Conservation (phyloP, 1,139 yeast species). For the Taphrina sp. region DNA sequence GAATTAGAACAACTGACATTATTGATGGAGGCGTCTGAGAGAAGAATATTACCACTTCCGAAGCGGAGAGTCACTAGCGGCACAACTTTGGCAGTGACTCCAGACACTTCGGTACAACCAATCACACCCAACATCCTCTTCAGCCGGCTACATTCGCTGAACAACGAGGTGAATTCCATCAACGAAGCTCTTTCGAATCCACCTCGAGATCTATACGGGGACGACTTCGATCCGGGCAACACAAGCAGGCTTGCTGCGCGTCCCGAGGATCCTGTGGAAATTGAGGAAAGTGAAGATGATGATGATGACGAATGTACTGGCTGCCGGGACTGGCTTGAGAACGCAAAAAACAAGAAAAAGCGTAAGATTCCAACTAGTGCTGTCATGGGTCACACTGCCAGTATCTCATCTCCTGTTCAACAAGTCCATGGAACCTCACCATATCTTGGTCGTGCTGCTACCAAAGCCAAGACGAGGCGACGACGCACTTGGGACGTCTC, state of each 20-base stretch:
- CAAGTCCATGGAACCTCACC: background rate
- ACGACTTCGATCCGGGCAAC: background rate
- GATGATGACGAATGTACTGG: constrained; percentile 27
- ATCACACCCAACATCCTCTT: constrained; percentile 4
- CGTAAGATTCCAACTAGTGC: constrained; percentile 35
- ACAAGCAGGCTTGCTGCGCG: background rate
- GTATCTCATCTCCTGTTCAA: constrained; percentile 6
- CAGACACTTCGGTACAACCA: background rate
- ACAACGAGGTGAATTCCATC: constrained; percentile 2
- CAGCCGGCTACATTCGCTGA: background rate
- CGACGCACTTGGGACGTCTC: constrained; percentile 27
- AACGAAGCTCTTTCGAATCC: background rate
- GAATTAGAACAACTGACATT: background rate
- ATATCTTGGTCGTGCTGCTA: constrained; percentile 4
- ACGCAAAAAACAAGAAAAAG: constrained; percentile 36
- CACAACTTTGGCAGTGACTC: background rate
- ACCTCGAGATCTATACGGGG: background rate
- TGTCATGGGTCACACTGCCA: constrained; percentile 21
- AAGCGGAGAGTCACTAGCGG: constrained; percentile 19
- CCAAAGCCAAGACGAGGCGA: constrained; percentile 8
- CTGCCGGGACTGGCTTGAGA: constrained; percentile 30
- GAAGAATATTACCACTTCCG: constrained; percentile 28
- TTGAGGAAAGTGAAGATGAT: constrained; percentile 26
- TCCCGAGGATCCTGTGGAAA: background rate
- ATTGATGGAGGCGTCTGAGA: constrained; percentile 11